Base-by-base conservation (phyloP, 306 rosid genomes). In the Vigna hirtella region DNA sequence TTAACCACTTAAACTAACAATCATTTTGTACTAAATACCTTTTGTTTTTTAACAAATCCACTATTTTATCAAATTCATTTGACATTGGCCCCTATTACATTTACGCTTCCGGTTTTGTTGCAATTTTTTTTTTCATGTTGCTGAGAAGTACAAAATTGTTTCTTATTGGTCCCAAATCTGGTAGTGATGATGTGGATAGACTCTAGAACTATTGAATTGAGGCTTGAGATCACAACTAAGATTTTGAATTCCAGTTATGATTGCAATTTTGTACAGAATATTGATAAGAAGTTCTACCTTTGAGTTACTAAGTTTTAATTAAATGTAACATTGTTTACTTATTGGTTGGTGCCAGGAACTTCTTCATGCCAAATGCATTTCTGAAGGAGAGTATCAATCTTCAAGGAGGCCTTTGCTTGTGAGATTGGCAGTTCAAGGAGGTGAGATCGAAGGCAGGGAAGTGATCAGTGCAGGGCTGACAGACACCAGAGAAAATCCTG, bases 341-440 rank as follows among this genome's bases (percentile, higher is more conserved):
- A 34, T 32, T 62, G 66, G 20, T 71, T 48, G 42, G 5, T 78
- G 72, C 4, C 59, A 93, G 97, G 98, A 93, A 65, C 97, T 91
- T 5, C 85, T 89, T 70, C 83, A 77, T 84, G 92, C 97, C n/a
- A 91, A 93, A 53, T 91, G 97, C 78, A 89, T 93, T 57, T 81
- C 95, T 3, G 87, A 72, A 78, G 95, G 89, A 32, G 95, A 93
- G 75, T 93, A 89, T 66, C 93, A 93, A 79, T 83, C 91, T 66
- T 87, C 93, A 1, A 93, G 87, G 52, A 89, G 95, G 84, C 91
- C 98, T 38, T 82, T 93, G 85, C 85, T 91, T 15, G 95, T 91
- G 81, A 84, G 94, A 70, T 67, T 93, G 43, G 89, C 85, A 11
- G 79, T 84, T 38, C 93, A 88, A 81, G 98, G 97, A 79, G 93